Evolutionary conservation across 495 filamentous ascomycete species (phyloP), one percentile per base, ranked within the genome.

Genomic region (Aspergillus olivimuriae): DNA sequence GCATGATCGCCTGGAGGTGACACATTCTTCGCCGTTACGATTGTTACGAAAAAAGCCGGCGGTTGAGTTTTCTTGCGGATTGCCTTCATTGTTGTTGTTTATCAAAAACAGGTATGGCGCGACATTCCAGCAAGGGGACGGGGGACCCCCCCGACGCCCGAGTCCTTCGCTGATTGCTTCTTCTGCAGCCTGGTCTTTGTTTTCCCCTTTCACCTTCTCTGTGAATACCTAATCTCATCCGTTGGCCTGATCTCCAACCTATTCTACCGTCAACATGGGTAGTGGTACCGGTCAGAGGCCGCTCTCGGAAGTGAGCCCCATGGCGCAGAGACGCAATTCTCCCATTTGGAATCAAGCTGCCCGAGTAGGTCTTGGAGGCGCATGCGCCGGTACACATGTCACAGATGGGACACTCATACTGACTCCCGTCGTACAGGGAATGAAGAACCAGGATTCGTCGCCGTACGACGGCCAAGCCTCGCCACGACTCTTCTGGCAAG

Each of bases 401-500:
- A 11, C 24, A 28, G 24, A 28, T 28, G 24, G n/a, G n/a, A n/a
- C 70, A 68, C 67, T 65, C 26, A 43, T 30, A 8, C 36, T 47
- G 17, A 42, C 36, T 16, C 17, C 47, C 3, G 20, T 35, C 30
- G 9, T 18, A 37, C 53, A 62, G 52, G 45, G 28, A 47, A 55
- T 72, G 44, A 73, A 82, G 39, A 77, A 72, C 49, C 73, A 70
- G 36, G 84, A 90, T 43, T 83, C 83, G 23, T 83, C 85, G 34
- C 78, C 83, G 41, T 86, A 86, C 69, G 84, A 89, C 55, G 76
- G 57, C 16, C 72, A 81, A 20, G 77, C 83, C 24, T 89, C 88
- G 11, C 81, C 87, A 19, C 84, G 84, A 40, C 68, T 83, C 12
- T 94, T 92, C 63, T 94, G 89, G 89, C 82, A 92, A 58, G 85